Percentiles rank a stretch among this genome's conserved stretches.
Conservation (phyloP, 176 grass and related monocot genomes). For the Chloris gayana region DNA sequence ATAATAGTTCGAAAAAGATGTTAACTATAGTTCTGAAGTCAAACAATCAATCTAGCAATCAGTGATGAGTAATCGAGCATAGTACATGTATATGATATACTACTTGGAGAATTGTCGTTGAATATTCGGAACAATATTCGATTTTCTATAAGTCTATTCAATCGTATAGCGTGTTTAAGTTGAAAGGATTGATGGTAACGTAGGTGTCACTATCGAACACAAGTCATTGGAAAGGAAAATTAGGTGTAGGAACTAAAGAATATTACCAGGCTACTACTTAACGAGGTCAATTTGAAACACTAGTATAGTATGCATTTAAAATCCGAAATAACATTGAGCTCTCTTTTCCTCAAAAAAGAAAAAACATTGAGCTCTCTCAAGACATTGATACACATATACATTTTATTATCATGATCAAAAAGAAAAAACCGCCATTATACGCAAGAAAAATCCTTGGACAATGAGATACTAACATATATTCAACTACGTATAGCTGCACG, state of each 20-base stretch:
- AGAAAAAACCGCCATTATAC: neutral
- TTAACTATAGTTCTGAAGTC: neutral
- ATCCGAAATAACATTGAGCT: neutral
- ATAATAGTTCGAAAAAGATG: neutral
- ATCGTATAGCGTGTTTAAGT: slow-evolving; percentile 25
- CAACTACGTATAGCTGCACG: no score
- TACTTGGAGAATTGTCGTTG: slow-evolving; percentile 5
- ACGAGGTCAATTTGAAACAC: neutral
- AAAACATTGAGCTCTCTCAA: no score
- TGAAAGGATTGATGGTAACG: slow-evolving; percentile 5
- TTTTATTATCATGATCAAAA: neutral
- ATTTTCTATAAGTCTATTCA: neutral
- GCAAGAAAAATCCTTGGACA: no score
- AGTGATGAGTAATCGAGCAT: slow-evolving; percentile 33
- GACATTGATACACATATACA: no score
- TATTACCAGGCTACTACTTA: neutral
- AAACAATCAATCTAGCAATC: slow-evolving; percentile 33
- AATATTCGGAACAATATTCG: neutral
- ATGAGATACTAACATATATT: no score
- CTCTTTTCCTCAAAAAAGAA: no score
- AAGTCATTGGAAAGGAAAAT: neutral
- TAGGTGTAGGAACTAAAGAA: neutral
- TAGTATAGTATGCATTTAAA: neutral
- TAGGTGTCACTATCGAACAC: neutral
- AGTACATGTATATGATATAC: neutral